phyloP scores from a whole-genome alignment of 2,329 filamentous ascomycete genomes.

The Botryosphaeria dothidea region DNA sequence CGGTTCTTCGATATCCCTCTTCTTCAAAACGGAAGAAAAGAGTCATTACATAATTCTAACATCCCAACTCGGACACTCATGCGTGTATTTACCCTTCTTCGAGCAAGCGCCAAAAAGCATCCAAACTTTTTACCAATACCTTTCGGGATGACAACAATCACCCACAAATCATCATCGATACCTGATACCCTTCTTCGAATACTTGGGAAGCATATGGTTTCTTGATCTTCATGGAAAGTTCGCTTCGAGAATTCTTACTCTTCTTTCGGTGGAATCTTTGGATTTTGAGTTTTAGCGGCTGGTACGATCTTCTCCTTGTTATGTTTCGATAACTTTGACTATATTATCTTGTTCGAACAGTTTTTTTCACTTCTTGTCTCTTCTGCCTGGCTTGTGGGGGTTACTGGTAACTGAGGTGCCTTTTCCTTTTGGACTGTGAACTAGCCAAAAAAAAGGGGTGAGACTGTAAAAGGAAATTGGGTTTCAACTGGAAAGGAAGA shows the following conservation, averaged over 20 bases:
- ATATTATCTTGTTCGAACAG: constrained; percentile 2
- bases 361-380: not conserved
- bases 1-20: not conserved
- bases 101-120: not conserved
- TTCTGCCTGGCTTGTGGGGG: not conserved
- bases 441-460: not conserved
- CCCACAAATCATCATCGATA: constrained; percentile 8
- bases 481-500: not conserved
- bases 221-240: not conserved
- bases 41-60: constrained; percentile 3
- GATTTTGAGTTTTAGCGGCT: not conserved
- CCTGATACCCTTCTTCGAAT: constrained; percentile 17
- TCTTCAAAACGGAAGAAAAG: not conserved
- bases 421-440: not conserved
- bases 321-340: constrained; percentile 3
- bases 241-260: not conserved
- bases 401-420: not conserved
- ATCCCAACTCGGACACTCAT: not conserved
- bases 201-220: not conserved
- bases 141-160: not conserved
- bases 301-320: not conserved
- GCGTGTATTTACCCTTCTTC: not conserved
- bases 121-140: not conserved
- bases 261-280: not conserved
- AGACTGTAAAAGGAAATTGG: not conserved